phyloP scores from a whole-genome alignment of 225 moss, liverwort and hornwort species.

The Polytrichum formosum region DNA sequence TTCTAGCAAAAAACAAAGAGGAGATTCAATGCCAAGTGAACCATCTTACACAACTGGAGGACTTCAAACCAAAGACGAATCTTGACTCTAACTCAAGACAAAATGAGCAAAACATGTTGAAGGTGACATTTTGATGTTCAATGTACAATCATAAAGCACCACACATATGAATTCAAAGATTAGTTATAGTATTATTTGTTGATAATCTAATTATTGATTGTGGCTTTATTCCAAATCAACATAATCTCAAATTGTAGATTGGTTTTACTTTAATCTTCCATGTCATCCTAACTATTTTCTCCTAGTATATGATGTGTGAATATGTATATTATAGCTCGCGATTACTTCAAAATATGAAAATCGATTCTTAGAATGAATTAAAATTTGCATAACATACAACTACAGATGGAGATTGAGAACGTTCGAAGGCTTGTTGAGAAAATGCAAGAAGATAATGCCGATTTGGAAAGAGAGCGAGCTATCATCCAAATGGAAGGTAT shows the following conservation, averaged over 20 bases:
- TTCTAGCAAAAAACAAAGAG: slow-evolving; percentile 45
- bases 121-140: slow-evolving; percentile 13
- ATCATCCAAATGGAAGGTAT: slow-evolving; percentile 58
- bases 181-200: neutral
- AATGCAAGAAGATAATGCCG: slow-evolving; percentile 40
- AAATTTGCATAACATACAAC: neutral
- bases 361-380: neutral
- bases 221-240: neutral
- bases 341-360: neutral
- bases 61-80: slow-evolving; percentile 31
- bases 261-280: neutral
- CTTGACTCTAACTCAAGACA: neutral
- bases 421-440: slow-evolving; percentile 59
- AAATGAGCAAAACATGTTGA: slow-evolving; percentile 18
- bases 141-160: slow-evolving; percentile 20
- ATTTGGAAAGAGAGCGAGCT: slow-evolving; percentile 54
- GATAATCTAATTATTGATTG: neutral
- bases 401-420: slow-evolving; percentile 44
- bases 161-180: slow-evolving; percentile 31
- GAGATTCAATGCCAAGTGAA: slow-evolving; percentile 47
- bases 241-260: neutral
- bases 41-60: slow-evolving; percentile 21
- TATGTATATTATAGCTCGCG: neutral
- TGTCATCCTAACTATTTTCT: neutral
- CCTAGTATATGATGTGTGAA: neutral